A percentile compares a stretch with the other conserved stretches of the same genome.
Evolutionary conservation across 257 asterid genomes (phyloP).

Genomic region (Primulina huaijiensis): DNA sequence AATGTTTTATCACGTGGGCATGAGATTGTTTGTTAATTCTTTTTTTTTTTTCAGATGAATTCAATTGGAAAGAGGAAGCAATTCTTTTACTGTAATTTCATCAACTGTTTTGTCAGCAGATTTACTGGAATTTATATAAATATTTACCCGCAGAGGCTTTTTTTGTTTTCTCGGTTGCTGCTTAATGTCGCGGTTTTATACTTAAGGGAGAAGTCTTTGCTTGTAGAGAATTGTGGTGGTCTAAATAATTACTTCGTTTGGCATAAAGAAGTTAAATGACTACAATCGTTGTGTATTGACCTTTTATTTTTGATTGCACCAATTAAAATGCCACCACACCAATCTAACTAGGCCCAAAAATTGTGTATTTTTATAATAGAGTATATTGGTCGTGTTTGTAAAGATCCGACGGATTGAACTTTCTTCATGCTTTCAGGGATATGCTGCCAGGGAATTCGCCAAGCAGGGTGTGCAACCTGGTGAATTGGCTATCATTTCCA

Average conservation of each 20-base stretch:
- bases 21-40: no score
- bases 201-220: not conserved
- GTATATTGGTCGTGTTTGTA: not conserved
- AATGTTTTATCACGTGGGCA: no score
- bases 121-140: not conserved
- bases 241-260: not conserved
- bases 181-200: no score
- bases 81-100: no score
- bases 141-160: not conserved
- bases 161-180: not conserved
- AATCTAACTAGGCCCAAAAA: not conserved
- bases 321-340: not conserved
- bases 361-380: not conserved
- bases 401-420: not conserved
- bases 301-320: not conserved
- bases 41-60: no score
- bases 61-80: no score
- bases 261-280: conserved; percentile 9
- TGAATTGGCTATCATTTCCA: conserved; percentile 88
- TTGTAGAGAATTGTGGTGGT: not conserved
- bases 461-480: conserved; percentile 88
- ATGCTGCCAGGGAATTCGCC: conserved; percentile 92
- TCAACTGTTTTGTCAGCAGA: not conserved
- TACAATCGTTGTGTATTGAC: no score
- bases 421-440: conserved; percentile 57